A percentile compares a stretch with the other conserved stretches of the same genome.
Conservation (phyloP, 352 stramenopile species). For the Phytophthora fragariaefolia region DNA sequence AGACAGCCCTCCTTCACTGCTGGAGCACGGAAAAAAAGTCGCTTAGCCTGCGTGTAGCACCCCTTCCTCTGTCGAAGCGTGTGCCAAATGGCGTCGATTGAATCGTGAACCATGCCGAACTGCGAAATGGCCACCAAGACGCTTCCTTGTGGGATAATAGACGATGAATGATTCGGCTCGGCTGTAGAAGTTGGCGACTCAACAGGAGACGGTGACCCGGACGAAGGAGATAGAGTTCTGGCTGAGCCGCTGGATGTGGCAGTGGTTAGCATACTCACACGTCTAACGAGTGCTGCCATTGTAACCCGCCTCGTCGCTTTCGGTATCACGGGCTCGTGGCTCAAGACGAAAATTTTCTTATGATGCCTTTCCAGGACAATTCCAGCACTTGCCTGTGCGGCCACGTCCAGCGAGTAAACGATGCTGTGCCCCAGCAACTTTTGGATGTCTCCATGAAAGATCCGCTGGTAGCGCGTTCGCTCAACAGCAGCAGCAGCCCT, state of each 20-base stretch:
- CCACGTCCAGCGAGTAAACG: conserved; percentile 54
- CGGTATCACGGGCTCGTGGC: conserved; percentile 36
- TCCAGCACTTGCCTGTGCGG: conserved; percentile 25
- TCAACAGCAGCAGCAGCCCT: conserved; percentile 33
- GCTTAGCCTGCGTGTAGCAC: conserved; percentile 51
- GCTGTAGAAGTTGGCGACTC: conserved; percentile 3
- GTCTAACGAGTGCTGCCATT: conserved; percentile 30
- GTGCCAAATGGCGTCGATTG: conserved; percentile 78
- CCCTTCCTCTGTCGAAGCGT: conserved; percentile 62
- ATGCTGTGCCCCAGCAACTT: conserved; percentile 55
- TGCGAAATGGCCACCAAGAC: conserved; percentile 63
- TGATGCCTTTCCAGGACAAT: conserved; percentile 66
- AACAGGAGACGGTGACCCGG: not conserved
- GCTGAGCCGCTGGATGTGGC: conserved; percentile 19
- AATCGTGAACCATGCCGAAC: conserved; percentile 69
- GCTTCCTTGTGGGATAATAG: conserved; percentile 57
- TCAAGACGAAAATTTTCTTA: conserved; percentile 71
- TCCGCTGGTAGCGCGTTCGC: conserved; percentile 41
- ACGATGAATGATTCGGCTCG: conserved; percentile 7
- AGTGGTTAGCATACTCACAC: conserved; percentile 29
- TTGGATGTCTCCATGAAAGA: conserved; percentile 63
- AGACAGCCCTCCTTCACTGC: conserved; percentile 44
- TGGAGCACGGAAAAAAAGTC: conserved; percentile 60
- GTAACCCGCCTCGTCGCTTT: conserved; percentile 13
- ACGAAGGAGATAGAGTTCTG: conserved; percentile 18